A percentile compares a stretch with the other conserved stretches of the same genome.
phyloP scores from a whole-genome alignment of 768 basidiomycete genomes.

The Leccinum disarticulatum region DNA sequence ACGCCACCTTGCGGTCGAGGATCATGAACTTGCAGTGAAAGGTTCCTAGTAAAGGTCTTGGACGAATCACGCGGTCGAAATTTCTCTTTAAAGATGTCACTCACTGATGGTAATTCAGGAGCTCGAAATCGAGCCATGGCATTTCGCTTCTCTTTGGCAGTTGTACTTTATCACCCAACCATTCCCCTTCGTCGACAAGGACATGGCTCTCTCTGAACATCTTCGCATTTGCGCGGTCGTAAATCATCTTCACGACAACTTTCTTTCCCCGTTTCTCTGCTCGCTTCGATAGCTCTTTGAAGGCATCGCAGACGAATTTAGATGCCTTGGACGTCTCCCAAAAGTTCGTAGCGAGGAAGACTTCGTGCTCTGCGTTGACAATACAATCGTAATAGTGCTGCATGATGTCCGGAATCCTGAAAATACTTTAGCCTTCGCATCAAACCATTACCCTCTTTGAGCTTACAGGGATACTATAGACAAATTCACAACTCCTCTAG shows the following conservation, averaged over 20 bases:
- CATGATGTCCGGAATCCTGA: slow-evolving; percentile 70
- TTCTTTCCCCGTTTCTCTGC: slow-evolving; percentile 44
- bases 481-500: slow-evolving; percentile 61
- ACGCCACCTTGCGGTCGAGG: slow-evolving; percentile 64
- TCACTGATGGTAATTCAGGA: slow-evolving; percentile 53
- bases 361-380: slow-evolving; percentile 58
- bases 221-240: slow-evolving; percentile 63
- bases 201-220: slow-evolving; percentile 49
- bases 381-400: slow-evolving; percentile 65
- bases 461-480: slow-evolving; percentile 56
- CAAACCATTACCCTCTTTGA: background rate
- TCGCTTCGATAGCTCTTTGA: slow-evolving; percentile 51
- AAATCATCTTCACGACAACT: slow-evolving; percentile 66
- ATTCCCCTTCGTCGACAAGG: slow-evolving; percentile 45
- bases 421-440: slow-evolving; percentile 11
- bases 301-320: slow-evolving; percentile 47
- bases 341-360: slow-evolving; percentile 69
- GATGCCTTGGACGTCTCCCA: slow-evolving; percentile 54
- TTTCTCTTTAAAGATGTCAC: background rate
- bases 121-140: slow-evolving; percentile 58
- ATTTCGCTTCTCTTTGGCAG: slow-evolving; percentile 56
- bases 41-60: slow-evolving; percentile 55
- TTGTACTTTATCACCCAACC: slow-evolving; percentile 44
- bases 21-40: slow-evolving; percentile 74
- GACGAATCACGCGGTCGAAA: background rate